Base-by-base conservation (phyloP, 2,329 filamentous ascomycete genomes). In the Eutypa lata region DNA sequence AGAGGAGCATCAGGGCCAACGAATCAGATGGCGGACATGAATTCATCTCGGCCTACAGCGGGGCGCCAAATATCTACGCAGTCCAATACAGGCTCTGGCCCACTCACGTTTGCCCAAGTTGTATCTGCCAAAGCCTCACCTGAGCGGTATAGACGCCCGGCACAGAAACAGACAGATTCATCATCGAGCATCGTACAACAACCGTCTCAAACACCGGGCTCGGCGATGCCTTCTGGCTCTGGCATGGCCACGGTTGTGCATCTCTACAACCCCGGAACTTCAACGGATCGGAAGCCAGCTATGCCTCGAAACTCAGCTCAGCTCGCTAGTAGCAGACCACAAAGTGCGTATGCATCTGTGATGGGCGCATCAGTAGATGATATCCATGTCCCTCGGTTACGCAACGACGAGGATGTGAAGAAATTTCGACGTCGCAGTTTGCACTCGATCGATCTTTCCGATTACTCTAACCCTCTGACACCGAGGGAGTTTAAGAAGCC, bases 361-460 rank as follows among this genome's bases (percentile, higher is more conserved):
- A 63, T 71, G 13, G 87, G 84, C 3, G 63, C 69, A 7, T 71
- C 78, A 61, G 80, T 81, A 47, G 90, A 95, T 69, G 90, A 94
- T 61, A 83, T 86, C 66, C 81, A 85, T 52, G 65, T 90, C 54
- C 76, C 79, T 62, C 83, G 77, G 53, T 76, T 78, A 51, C 69
- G 76, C 24, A 68, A 73, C n/a, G 71, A 82, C 18, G 90, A 93
- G 26, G 80, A 88, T 35, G 82, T 86, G 10, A 91, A 88, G 71
- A 82, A 90, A 65, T 88, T 91, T 71, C 82, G 91, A 62, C 84
- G 91, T 66, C 85, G 91, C 60, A 97, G 91, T 72, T 82, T 95
- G 74, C 90, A 90, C 59, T 87, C 84, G 18, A 71, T 81, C 55
- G 78, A 83, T 69, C 71, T 73, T 63, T 60, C 72, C 61, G 72